Evolutionary conservation across 1,284 basidiomycete genomes (phyloP), one percentile per base, ranked within the genome.

Genomic region (Trichosporon sp.): DNA sequence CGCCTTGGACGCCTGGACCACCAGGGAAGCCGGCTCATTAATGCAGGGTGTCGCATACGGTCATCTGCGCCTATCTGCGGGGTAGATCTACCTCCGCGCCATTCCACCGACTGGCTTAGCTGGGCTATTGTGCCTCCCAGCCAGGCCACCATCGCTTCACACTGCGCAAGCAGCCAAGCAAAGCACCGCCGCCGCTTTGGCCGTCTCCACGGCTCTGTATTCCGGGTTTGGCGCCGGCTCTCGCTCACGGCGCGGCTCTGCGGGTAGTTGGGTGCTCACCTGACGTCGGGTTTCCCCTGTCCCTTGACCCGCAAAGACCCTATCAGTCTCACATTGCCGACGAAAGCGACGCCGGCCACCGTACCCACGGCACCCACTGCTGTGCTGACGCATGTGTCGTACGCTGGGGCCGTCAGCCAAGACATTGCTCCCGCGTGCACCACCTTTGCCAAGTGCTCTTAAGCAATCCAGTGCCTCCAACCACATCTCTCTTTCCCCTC

Each of bases 401-500:
- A 21, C 51, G 51, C 19, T 54, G 51, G 51, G 51, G 51, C 31
- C 32, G 5, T 37, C 32, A 35, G 59, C 59, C 59, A 35, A 63
- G 59, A 32, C 59, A 35, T 63, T 63, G 59, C 31, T 63, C 32
- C 59, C 59, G 59, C 59, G 12, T 37, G 59, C 31, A 35, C 59
- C 31, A n/a, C 59, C 59, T 40, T 8, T 37, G 59, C 59, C 59
- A 63, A 63, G 59, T 63, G 59, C 59, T 63, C 59, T 35, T 63
- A 63, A 63, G 59, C 59, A 35, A 16, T 31, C 31, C 12, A 32
- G 31, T 37, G 59, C 59, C 31, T 63, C 14, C 59, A 5, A n/a
- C 16, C 32, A 8, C 16, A 54, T 54, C 51, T 54, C 51, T 54
- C 21, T 54, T 26, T 54, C 51, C 32, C 59, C 59, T n/a, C 31